Evolutionary conservation across 768 basidiomycete species (phyloP).

Genomic region (Lyophyllum atratum): DNA sequence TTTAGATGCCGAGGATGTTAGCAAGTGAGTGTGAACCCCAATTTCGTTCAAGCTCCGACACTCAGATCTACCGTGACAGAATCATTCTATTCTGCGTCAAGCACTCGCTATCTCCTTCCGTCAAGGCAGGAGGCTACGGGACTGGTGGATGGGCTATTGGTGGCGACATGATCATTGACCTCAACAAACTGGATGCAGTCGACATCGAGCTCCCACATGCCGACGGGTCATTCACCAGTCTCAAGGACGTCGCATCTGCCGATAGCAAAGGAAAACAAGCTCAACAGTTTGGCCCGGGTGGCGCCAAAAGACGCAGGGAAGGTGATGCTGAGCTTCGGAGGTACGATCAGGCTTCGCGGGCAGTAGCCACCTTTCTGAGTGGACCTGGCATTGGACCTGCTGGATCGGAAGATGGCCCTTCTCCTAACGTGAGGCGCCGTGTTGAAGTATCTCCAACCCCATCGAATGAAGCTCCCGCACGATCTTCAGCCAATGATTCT

Average conservation of each 20-base stretch:
- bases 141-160: slow-evolving; percentile 89
- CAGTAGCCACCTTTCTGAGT: slow-evolving; percentile 52
- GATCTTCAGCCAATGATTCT: neutral
- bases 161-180: slow-evolving; percentile 84
- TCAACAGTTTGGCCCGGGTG: slow-evolving; percentile 15
- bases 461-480: neutral
- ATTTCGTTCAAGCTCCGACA: neutral
- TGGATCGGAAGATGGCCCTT: slow-evolving; percentile 27
- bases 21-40: slow-evolving; percentile 54
- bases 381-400: slow-evolving; percentile 30
- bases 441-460: slow-evolving; percentile 21
- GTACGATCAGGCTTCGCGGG: slow-evolving; percentile 57
- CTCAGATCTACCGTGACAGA: slow-evolving; percentile 39
- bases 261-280: slow-evolving; percentile 59
- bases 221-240: slow-evolving; percentile 59
- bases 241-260: slow-evolving; percentile 53
- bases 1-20: slow-evolving; percentile 78
- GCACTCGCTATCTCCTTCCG: slow-evolving; percentile 69
- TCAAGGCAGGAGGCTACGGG: slow-evolving; percentile 91
- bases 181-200: slow-evolving; percentile 66
- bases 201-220: slow-evolving; percentile 62
- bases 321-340: slow-evolving; percentile 51
- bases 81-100: slow-evolving; percentile 74
- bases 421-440: slow-evolving; percentile 37
- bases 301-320: slow-evolving; percentile 58